Base-by-base conservation (phyloP, 2,329 filamentous ascomycete genomes). In the Epichloe aotearoae region DNA sequence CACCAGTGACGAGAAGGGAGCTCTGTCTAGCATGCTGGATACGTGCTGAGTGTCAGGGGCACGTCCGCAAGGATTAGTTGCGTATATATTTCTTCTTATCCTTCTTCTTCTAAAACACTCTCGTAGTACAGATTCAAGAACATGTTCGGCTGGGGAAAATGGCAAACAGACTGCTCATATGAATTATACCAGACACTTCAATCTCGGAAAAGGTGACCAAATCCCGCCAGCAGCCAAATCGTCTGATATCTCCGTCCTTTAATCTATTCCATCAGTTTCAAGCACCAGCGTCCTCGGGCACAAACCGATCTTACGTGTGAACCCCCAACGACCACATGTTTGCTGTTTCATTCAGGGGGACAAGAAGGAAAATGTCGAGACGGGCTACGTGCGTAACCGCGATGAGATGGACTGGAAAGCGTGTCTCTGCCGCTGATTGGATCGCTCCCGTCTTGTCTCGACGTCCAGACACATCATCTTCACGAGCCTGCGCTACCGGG, bases 1-100 rank as follows among this genome's bases (percentile, higher is more conserved):
- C 54, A 91, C 84, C 1, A 72, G 71, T 45, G 79, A 78, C 1
- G 87, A 94, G 75, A 88, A 87, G 74, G 68, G 67, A 15, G 83
- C 85, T 0, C 66, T 90, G 55, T 69, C 69, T 1, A 71, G 66
- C 46, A 67, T 68, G 62, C 56, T 68, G 42, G 55, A 60, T 51
- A 58, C 51, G 7, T 68, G 66, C 52, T 67, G 56, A 53, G 15
- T 11, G 44, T 23, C 14, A 17, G 12, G 33, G 14, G 17, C 20
- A 3, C 5, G 14, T 2, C 8, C 23, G 23, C 7, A 20, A 44
- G 12, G 4, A 17, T 4, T 12, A 40, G 20, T 20, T 41, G 20
- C 33, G 12, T 41, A 19, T 34, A 33, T 20, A 34, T 33, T 33
- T 3, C 17, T 5, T 11, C n/a, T 34, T 34, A 3, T 6, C 20